Base-by-base conservation (phyloP, 2,329 filamentous ascomycete species). In the Biscogniauxia marginata region DNA sequence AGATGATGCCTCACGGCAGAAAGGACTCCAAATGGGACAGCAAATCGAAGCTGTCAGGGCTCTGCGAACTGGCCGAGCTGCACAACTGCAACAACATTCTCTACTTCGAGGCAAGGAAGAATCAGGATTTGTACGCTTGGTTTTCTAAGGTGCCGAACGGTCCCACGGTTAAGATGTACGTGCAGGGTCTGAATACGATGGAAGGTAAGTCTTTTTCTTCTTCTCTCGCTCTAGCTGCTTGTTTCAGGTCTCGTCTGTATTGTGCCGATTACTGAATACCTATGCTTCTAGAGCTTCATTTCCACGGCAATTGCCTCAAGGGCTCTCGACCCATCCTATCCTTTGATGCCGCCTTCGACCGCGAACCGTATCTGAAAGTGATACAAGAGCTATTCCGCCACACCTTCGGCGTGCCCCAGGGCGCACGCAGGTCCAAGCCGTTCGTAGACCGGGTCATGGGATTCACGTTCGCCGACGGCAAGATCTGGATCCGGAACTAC, bases 21-120 rank as follows among this genome's bases (percentile, higher is more conserved):
- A 96, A 96, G 78, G 95, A 99, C 73, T 91, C 90, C 66, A 99
- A 99, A 76, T 90, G 97, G 64, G 95, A 99, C 74, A 95, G 91
- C 52, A 98, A 98, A 77, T 93, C 90, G 39, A 92, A 95, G 79
- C 82, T 39, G 9, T 39, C 30, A n/a, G 30, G 30, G 5, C 30
- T 92, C 65, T 83, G 86, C 82, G 80, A 89, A 71, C 84, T 96
- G 51, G 95, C 95, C 76, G 90, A 93, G 70, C 77, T 85, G 45
- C 80, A 96, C 80, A 96, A 95, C 71, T 96, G 91, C 83, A 96
- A 96, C 77, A 93, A 96, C 72, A 84, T 93, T 58, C 83, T 97
- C 60, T 99, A 96, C 78, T 96, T 97, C 71, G 93, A 99, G 77
- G 93, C 93, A 47, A 84, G 93, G 58, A 99, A 98, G 75, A 90